Conservation (phyloP, 1,139 yeast species). For the Pichia inconspicua region DNA sequence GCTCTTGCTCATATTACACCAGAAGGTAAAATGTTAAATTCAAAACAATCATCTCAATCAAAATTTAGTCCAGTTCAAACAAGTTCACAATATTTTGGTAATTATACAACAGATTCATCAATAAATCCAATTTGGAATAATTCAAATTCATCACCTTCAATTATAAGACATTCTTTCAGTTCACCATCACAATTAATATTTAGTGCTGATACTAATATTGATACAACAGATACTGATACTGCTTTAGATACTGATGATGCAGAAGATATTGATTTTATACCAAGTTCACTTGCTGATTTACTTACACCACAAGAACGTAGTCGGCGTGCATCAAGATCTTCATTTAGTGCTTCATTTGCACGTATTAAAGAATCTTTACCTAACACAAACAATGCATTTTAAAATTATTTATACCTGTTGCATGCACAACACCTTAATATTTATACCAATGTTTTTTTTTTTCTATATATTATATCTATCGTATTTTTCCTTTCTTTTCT, state of each 20-base stretch:
- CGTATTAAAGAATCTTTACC: background rate
- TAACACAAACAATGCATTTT: too few relatives aligned
- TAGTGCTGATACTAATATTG: background rate
- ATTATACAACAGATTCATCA: background rate
- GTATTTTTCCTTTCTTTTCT: too few relatives aligned
- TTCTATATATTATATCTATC: too few relatives aligned
- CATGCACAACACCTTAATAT: too few relatives aligned
- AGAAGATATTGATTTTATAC: constrained; percentile 60
- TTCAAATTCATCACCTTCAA: background rate
- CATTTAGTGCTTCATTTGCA: constrained; percentile 10
- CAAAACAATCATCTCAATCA: constrained; percentile 29
- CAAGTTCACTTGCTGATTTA: constrained; percentile 63
- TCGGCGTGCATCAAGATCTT: constrained; percentile 53
- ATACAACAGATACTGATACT: background rate
- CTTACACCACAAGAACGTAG: constrained; percentile 70
- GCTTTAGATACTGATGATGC: constrained; percentile 18
- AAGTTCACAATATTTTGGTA: background rate
- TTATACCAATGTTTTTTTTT: too few relatives aligned
- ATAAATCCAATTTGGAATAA: background rate
- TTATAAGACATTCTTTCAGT: background rate
- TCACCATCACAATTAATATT: constrained; percentile 4
- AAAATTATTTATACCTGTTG: too few relatives aligned
- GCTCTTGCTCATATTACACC: constrained; percentile 87
- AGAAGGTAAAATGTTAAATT: constrained; percentile 76
- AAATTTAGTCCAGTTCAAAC: background rate